Base-by-base conservation (phyloP, 306 rosid genomes). In the Ziziphus jujuba region DNA sequence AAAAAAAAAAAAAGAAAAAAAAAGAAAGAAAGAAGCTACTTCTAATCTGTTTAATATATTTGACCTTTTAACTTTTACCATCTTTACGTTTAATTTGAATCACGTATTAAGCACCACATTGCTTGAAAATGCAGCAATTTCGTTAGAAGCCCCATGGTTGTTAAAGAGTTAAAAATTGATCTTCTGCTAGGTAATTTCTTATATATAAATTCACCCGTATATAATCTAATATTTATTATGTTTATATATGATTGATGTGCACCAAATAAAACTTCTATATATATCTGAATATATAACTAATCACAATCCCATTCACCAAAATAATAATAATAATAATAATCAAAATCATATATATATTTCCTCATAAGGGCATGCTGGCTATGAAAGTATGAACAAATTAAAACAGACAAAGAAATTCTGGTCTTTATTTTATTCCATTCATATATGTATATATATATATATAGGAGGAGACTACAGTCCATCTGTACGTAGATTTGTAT, bases 381-480 rank as follows among this genome's bases (percentile, higher is more conserved):
- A 5, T 28, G 7, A 9, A 8, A 22, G 7, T 76, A 80, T 75
- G 86, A 75, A 53, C 77, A 75, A 28, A 28, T 77, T 33, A 75
- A 67, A 87, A n/a, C 53, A 45, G 76, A 75, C 70, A 70, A 45
- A 77, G 52, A 61, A 80, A 61, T 72, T 44, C 60, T 51, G 2
- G 54, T 34, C 19, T 11, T 51, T 35, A 4, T 84, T 80, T 87
- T 84, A 73, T 82, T 80, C 92, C 70, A 64, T 74, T 79, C 36
- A 35, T n/a, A n/a, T n/a, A n/a, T n/a, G n/a, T n/a, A n/a, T n/a
- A n/a, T n/a, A n/a, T n/a, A n/a, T n/a, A n/a, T n/a, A n/a, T n/a
- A n/a, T n/a, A n/a, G n/a, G n/a, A n/a, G n/a, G n/a, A n/a, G n/a
- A n/a, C n/a, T n/a, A n/a, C n/a, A n/a, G n/a, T n/a, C n/a, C n/a